These are phyloP conservation scores for Colletotrichum spinosum DNA, from an alignment of 2,329 filamentous ascomycete species.

Conservation along the genomic window DNA sequence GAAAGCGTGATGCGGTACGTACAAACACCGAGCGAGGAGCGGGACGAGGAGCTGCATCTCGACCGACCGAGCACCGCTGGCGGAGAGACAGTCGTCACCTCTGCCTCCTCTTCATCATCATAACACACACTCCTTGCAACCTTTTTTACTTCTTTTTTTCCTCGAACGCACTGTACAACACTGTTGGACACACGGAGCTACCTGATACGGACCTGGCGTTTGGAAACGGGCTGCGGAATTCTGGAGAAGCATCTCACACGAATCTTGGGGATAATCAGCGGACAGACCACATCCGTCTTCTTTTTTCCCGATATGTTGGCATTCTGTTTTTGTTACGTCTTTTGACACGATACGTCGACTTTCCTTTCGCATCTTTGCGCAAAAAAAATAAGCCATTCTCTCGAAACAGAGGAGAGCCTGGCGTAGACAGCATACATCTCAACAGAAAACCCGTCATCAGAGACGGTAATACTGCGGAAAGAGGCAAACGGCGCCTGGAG, in stretches of 20 bases:
- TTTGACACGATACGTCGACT: conserved; percentile 3
- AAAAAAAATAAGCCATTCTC: neutral
- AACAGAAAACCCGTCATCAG: conserved; percentile 8
- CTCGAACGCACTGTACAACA: conserved; percentile 27
- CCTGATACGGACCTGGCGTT: conserved; percentile 24
- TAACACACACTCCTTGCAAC: conserved; percentile 37
- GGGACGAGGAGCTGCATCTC: conserved; percentile 46
- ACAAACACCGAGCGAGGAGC: conserved; percentile 48
- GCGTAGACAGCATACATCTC: neutral
- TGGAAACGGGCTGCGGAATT: neutral
- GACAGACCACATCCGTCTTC: neutral
- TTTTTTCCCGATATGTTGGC: conserved; percentile 10
- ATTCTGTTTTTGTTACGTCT: neutral
- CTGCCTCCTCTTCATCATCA: conserved; percentile 42
- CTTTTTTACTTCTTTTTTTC: neutral
- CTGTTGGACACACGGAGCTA: conserved; percentile 23
- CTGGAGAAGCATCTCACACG: conserved; percentile 5
- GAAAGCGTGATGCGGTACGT: conserved; percentile 45
- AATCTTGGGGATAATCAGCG: conserved; percentile 8
- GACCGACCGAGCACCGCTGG: conserved; percentile 18
- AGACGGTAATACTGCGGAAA: conserved; percentile 9
- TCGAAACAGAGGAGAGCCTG: neutral
- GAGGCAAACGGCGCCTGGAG: conserved; percentile 32
- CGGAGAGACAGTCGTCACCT: conserved; percentile 26
- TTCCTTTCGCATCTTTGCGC: neutral